Evolutionary conservation across 208 protist genomes (phyloP), one percentile per base, ranked within the genome.

Genomic region (Wallacemonas sp.): DNA sequence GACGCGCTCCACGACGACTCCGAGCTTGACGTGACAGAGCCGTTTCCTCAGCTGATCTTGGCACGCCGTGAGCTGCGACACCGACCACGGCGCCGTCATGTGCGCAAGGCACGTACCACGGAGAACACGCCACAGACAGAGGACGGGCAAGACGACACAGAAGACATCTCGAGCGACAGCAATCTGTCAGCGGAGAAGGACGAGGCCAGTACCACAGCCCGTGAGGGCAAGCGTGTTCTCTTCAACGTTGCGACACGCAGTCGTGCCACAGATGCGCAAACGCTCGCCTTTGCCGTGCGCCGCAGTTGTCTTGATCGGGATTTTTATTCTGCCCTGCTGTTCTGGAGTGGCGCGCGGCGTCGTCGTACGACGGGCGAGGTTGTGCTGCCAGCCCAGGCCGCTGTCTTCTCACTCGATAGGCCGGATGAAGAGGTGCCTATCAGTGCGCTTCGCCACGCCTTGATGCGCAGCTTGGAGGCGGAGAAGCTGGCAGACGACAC

Each of bases 221-320:
- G 41, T 38, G 36, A 28, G 24, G 45, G 19, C 42, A 68, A 26
- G 34, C 46, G 69, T 6, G 77, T 88, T 24, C 62, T 95, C 49
- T 91, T 86, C 65, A 92, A 96, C 65, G 54, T 66, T 1, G 65
- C 68, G 5, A 92, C 86, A 15, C 67, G 56, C 8, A 59, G 62
- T 27, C 54, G 59, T 22, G 86, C 90, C 19, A 92, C 84, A 1
- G 80, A 91, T 34, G 73, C 75, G 28, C 82, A 82, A 19, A 77
- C 79, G 65, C 70, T 93, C 34, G 72, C 76, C 1, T 89, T 76
- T 61, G 84, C 84, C 2, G 62, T 96, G 17, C 90, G 86, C 8
- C 83, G 73, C 51, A 91, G 80, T 70, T 90, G 86, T 69, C 31
- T 77, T 9, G 49, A 86, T 51, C 41, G 49, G 15, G 27, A 53